Evolutionary conservation across 495 filamentous ascomycete genomes (phyloP).

Genomic region (Podospora fimiseda): DNA sequence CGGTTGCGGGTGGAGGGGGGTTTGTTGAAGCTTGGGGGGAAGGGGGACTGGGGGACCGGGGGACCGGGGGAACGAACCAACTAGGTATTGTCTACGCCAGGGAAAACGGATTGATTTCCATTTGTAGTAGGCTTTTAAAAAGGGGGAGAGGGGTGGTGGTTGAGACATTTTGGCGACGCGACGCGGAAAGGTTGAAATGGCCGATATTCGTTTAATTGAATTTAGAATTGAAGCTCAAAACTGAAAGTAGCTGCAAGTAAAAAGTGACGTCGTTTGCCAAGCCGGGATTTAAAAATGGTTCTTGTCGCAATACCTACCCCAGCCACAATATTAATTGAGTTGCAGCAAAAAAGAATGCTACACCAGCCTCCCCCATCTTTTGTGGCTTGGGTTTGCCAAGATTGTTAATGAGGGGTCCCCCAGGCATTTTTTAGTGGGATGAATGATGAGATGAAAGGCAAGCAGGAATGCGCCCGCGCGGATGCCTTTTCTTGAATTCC

Average conservation of each 20-base stretch:
- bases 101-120: conserved; percentile 83
- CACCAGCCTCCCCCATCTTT: conserved; percentile 16
- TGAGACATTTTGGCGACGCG: conserved; percentile 1
- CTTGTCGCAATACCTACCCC: too few relatives aligned
- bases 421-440: too few relatives aligned
- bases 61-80: conserved; percentile 45
- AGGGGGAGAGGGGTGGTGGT: conserved; percentile 28
- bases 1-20: not conserved
- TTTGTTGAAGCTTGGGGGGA: not conserved
- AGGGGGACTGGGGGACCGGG: conserved; percentile 8
- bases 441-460: too few relatives aligned
- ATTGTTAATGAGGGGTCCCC: not conserved
- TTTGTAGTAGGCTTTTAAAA: conserved; percentile 59
- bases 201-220: too few relatives aligned
- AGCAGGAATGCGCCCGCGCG: too few relatives aligned
- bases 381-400: conserved; percentile 3
- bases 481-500: too few relatives aligned
- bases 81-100: conserved; percentile 76
- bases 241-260: too few relatives aligned
- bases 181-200: not conserved
- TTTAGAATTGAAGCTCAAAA: not conserved
- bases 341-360: conserved; percentile 8
- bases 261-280: conserved; percentile 22
- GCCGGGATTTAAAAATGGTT: conserved; percentile 7
- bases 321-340: conserved; percentile 1